Base-by-base conservation (phyloP, 352 stramenopile genomes). In the Globisporangium barbulae region DNA sequence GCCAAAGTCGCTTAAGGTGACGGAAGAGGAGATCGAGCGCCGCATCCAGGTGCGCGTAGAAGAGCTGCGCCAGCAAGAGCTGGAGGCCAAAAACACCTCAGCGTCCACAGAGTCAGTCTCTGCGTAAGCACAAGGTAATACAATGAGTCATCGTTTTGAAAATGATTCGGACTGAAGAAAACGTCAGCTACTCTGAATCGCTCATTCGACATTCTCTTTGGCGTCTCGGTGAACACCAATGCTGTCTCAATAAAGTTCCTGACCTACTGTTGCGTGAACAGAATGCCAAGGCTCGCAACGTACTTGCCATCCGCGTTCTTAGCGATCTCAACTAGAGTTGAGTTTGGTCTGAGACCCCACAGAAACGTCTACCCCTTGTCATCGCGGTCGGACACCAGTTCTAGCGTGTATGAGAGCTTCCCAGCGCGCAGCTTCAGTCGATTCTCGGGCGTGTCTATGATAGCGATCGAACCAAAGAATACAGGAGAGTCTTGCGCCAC, bases 1-100 rank as follows among this genome's bases (percentile, higher is more conserved):
- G 56, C 86, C 86, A 1, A 71, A 76, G 35, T 88, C 78, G 49
- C 64, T 83, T 47, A 91, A 93, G 58, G 76, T 89, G 53, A 74
- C 76, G 1, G 83, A 93, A 0, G 83, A 93, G 12, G 87, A 95
- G 65, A 76, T 95, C 37, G 85, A 95, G 68, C 76, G 75, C 15
- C 87, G 87, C 56, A 82, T 95, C 35, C 64, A 90, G 48, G 74
- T 70, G n/a, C 85, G 87, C 37, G 73, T 95, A 60, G 71, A 87
- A 9, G 83, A 94, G 56, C 64, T 95, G 13, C 76, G 81, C 52
- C 15, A 66, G 73, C 33, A 74, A 78, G 56, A 62, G 17, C 22
- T 33, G 28, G 63, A 64, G 7, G 42, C 53, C 15, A 50, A 61
- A 19, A 42, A n/a, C 28, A 37, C 15, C 6, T 28, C 28, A 19